Evolutionary conservation across 1,284 basidiomycete species (phyloP).

Genomic region (Hypsizygus ulmarius): DNA sequence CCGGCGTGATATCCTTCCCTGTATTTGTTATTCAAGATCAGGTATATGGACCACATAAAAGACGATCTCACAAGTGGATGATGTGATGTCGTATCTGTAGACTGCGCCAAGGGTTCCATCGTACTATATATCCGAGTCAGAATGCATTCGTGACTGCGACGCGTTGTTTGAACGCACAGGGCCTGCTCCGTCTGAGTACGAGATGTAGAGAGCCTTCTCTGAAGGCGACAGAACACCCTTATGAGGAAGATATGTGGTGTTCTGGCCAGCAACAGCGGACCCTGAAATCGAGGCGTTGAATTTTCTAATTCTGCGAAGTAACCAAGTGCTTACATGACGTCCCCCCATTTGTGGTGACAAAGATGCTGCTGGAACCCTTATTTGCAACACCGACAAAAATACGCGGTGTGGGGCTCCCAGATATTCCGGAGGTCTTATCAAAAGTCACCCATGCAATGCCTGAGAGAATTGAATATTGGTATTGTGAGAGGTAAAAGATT

Average conservation of each 20-base stretch:
- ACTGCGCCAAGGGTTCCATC: conserved; percentile 51
- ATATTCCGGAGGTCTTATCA: conserved; percentile 53
- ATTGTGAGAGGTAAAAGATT: not conserved
- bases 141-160: not conserved
- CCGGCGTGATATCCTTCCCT: conserved; percentile 57
- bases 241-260: conserved; percentile 58
- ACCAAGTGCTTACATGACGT: conserved; percentile 44
- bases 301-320: not conserved
- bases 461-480: conserved; percentile 5
- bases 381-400: conserved; percentile 68
- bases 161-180: conserved; percentile 27
- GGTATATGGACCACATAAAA: not conserved
- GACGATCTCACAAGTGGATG: conserved; percentile 39
- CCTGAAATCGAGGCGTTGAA: conserved; percentile 34
- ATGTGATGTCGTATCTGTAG: conserved; percentile 51
- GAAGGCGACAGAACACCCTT: conserved; percentile 60
- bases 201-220: conserved; percentile 57
- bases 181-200: conserved; percentile 45
- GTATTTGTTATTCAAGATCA: not conserved
- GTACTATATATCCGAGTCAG: conserved; percentile 33
- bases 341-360: conserved; percentile 54
- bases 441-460: conserved; percentile 66
- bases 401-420: conserved; percentile 53
- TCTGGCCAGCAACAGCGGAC: conserved; percentile 55
- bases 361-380: conserved; percentile 51